These are phyloP conservation scores for Hura crepitans DNA, from an alignment of 441 rosid genomes.

Conservation along the genomic window DNA sequence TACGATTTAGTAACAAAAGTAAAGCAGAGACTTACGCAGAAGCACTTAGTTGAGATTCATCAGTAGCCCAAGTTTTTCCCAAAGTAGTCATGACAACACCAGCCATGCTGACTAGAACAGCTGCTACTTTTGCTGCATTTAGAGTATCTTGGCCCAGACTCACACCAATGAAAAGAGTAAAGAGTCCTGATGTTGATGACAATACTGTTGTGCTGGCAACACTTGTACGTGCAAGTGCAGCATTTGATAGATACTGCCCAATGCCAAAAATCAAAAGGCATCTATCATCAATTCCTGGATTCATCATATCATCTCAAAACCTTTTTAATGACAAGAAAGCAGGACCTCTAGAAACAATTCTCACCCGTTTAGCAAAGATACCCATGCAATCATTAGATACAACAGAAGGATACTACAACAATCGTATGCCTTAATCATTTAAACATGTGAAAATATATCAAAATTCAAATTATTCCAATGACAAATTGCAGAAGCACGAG, in stretches of 20 bases:
- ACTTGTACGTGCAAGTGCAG: constrained; percentile 94
- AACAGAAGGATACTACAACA: background rate
- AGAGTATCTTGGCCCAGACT: constrained; percentile 83
- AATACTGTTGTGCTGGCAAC: constrained; percentile 96
- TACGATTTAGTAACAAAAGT: background rate
- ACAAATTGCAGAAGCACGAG: background rate
- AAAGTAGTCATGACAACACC: constrained; percentile 96
- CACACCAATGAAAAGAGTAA: constrained; percentile 95
- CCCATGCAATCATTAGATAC: background rate
- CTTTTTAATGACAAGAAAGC: background rate
- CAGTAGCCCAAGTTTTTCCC: constrained; percentile 97
- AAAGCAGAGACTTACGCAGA: constrained; percentile 45
- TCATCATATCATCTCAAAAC: constrained; percentile 7
- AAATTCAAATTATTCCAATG: no score
- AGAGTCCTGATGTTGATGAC: constrained; percentile 93
- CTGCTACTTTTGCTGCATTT: constrained; percentile 72
- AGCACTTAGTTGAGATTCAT: constrained; percentile 56
- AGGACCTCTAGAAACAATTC: background rate
- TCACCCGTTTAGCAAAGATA: background rate
- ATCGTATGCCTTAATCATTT: background rate
- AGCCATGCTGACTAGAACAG: constrained; percentile 88
- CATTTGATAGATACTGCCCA: constrained; percentile 87
- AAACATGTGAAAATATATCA: background rate
- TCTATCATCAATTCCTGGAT: background rate
- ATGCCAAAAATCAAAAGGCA: background rate